A percentile compares a stretch with the other conserved stretches of the same genome.
Evolutionary conservation across 495 filamentous ascomycete species (phyloP).

Genomic region (Penicillium alfredii): DNA sequence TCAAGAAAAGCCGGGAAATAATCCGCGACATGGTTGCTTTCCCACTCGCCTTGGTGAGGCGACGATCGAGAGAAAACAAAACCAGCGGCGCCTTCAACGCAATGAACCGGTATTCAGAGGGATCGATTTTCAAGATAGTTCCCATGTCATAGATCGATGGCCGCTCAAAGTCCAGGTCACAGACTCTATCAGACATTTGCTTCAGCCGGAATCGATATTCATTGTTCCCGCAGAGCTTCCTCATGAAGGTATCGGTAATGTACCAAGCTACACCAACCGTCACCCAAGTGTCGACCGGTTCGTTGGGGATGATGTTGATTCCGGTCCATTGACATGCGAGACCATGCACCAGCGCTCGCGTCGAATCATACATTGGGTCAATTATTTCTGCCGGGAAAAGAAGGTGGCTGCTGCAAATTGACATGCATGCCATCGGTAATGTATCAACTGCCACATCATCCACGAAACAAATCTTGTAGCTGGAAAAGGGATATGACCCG

Average conservation of each 20-base stretch:
- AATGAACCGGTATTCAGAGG: conserved; percentile 81
- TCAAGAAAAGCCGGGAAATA: conserved; percentile 71
- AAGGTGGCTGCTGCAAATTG: conserved; percentile 80
- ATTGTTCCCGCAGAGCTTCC: conserved; percentile 83
- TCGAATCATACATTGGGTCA: conserved; percentile 73
- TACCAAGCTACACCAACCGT: conserved; percentile 86
- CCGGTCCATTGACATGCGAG: conserved; percentile 93
- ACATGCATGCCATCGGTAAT: conserved; percentile 69
- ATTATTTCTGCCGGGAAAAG: conserved; percentile 77
- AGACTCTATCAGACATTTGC: conserved; percentile 69
- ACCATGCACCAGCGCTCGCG: conserved; percentile 70
- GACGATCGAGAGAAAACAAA: conserved; percentile 85
- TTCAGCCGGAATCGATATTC: conserved; percentile 92
- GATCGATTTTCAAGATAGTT: conserved; percentile 68
- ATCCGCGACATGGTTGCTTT: conserved; percentile 79
- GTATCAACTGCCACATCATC: conserved; percentile 76
- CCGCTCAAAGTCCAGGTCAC: conserved; percentile 72
- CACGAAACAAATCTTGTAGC: conserved; percentile 88
- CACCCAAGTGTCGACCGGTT: conserved; percentile 81
- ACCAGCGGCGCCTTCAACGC: conserved; percentile 86
- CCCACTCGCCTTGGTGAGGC: conserved; percentile 79
- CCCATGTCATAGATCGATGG: conserved; percentile 81
- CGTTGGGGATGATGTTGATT: conserved; percentile 76
- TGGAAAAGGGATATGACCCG: conserved; percentile 77
- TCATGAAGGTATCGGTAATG: conserved; percentile 90